Base-by-base conservation (phyloP, 805 yeast genomes). In the Metschnikowia drakensbergensis region DNA sequence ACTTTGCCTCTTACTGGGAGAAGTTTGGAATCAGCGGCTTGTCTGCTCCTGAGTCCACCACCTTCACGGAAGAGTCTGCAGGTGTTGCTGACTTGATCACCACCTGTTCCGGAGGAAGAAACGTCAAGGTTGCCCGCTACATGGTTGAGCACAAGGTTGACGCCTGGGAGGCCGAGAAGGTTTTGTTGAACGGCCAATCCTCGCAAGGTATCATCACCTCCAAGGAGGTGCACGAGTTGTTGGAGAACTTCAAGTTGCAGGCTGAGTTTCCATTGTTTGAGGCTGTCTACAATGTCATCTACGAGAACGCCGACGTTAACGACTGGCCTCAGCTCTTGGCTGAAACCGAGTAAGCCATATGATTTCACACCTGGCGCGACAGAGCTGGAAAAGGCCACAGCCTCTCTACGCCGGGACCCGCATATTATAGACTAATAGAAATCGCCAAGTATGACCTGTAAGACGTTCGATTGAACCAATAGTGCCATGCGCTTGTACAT, bases 11-110 rank as follows among this genome's bases (percentile, higher is more conserved):
- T 25, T 55, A 55, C 58, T 57, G 54, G 54, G 33, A 55, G 49
- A 53, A 55, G 48, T 65, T 59, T 34, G 58, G 58, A 34, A 57
- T 57, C 47, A 48, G 52, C 48, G 60, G 58, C 26, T 42, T 51
- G 48, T 50, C 57, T 37, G 67, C 73, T 54, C 75, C 75, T 2
- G 67, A 69, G 48, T 64, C 73, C 28, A 51, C 65, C 37, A 73
- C 77, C 25, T 72, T 73, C 61, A 72, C 77, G 6, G 68, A 63
- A 46, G 77, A 73, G 57, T 66, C 72, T 33, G 75, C 75, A 11
- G 77, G 77, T 59, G 77, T 73, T 11, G 77, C 77, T 43, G 77
- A 73, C 61, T 67, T 73, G 55, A 72, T 73, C 59, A 73, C 77
- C 44, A 72, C 77, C 41, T 73, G 77, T 58, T 58, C 75, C 34